A percentile compares a stretch with the other conserved stretches of the same genome.
These are phyloP conservation scores for Globisporangium echinulatum DNA, from an alignment of 352 stramenopile genomes.

Conservation along the genomic window DNA sequence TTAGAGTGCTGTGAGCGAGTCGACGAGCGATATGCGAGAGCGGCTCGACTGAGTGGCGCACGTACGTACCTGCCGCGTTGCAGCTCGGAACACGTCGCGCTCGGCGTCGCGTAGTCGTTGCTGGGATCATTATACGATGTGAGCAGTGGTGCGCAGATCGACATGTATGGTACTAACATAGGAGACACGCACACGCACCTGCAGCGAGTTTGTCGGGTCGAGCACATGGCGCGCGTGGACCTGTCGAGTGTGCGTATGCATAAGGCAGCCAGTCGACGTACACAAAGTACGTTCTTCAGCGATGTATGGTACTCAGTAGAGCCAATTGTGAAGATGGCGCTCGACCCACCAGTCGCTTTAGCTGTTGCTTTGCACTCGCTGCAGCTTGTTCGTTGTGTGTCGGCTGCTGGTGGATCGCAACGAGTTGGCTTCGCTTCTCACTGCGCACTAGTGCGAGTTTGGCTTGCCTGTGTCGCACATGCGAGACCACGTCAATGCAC, in stretches of 20 bases:
- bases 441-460: conserved; percentile 22
- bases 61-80: conserved; percentile 26
- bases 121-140: conserved; percentile 3
- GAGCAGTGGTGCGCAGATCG: background rate
- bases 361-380: conserved; percentile 19
- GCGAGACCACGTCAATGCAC: no score
- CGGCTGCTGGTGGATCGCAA: conserved; percentile 11
- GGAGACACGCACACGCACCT: background rate
- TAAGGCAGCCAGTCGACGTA: background rate
- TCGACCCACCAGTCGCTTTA: conserved; percentile 32
- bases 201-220: conserved; percentile 41
- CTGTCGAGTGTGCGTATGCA: conserved; percentile 12
- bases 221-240: conserved; percentile 35
- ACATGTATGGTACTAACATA: background rate
- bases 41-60: no score
- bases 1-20: background rate
- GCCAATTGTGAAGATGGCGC: no score
- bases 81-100: conserved; percentile 22
- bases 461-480: conserved; percentile 18
- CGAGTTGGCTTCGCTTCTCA: conserved; percentile 25
- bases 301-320: no score
- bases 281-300: background rate
- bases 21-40: no score
- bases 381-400: background rate
- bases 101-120: conserved; percentile 38